These are phyloP conservation scores for Trametes coccinea DNA, from an alignment of 768 basidiomycete genomes.

Conservation along the genomic window DNA sequence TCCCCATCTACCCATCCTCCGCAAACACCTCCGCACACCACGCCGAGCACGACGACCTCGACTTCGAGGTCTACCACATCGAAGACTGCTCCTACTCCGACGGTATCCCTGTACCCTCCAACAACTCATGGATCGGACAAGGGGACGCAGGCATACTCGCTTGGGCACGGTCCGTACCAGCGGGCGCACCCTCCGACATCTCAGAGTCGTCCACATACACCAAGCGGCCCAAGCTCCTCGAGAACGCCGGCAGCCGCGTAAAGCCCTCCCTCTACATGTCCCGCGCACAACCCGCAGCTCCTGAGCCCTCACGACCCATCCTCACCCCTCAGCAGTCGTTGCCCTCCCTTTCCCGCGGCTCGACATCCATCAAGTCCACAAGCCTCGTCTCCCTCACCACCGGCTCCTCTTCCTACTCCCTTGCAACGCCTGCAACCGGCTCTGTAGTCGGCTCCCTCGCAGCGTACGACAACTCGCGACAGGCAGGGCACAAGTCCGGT, in stretches of 20 bases:
- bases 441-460: slow-evolving; percentile 19
- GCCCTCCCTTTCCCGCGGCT: slow-evolving; percentile 27
- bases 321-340: slow-evolving; percentile 25
- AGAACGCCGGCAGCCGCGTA: slow-evolving; percentile 4
- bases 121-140: slow-evolving; percentile 40
- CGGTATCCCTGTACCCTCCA: neutral
- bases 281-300: slow-evolving; percentile 33
- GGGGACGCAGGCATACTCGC: slow-evolving; percentile 47
- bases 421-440: slow-evolving; percentile 22
- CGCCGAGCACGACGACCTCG: slow-evolving; percentile 16
- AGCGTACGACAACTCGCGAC: slow-evolving; percentile 3
- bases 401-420: slow-evolving; percentile 42
- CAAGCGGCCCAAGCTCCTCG: slow-evolving; percentile 20
- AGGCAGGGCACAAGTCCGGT: slow-evolving; percentile 5
- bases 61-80: slow-evolving; percentile 8
- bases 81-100: slow-evolving; percentile 1
- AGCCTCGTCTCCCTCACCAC: slow-evolving; percentile 50
- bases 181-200: slow-evolving; percentile 18
- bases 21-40: slow-evolving; percentile 5
- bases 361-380: slow-evolving; percentile 11
- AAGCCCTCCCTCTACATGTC: slow-evolving; percentile 46
- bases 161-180: slow-evolving; percentile 35
- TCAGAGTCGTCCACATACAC: slow-evolving; percentile 4
- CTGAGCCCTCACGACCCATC: slow-evolving; percentile 27
- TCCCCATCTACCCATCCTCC: slow-evolving; percentile 18